These are phyloP conservation scores for Diversispora eburnea DNA, from an alignment of 192 early-diverging fungal genomes.

Conservation along the genomic window DNA sequence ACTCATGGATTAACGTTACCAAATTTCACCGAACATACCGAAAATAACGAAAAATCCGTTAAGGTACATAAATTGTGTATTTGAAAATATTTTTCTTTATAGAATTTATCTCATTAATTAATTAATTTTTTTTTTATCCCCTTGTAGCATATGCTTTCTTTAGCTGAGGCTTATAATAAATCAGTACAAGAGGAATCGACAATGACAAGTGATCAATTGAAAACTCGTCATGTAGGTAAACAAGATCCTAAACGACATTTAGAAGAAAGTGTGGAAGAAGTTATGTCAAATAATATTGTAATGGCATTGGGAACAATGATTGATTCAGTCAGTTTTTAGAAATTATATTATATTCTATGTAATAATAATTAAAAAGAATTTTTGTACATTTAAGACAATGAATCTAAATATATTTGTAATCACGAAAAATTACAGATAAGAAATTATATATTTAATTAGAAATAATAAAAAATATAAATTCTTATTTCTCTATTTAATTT, in stretches of 20 bases:
- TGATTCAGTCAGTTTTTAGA: conserved; percentile 62
- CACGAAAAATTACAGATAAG: no score
- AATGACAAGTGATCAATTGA: conserved; percentile 89
- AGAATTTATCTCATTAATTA: no score
- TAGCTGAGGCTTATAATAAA: conserved; percentile 96
- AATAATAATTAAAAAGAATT: no score
- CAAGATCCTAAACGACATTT: conserved; percentile 99
- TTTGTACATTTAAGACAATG: no score
- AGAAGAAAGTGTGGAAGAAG: conserved; percentile 85
- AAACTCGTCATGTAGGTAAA: conserved; percentile 99
- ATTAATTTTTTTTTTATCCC: not conserved
- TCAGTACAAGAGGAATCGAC: conserved; percentile 96
- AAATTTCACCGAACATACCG: conserved; percentile 80
- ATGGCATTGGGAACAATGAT: conserved; percentile 91
- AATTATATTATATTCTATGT: no score
- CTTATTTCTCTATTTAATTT: no score
- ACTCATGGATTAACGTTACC: conserved; percentile 84
- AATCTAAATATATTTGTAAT: no score
- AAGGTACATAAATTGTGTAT: conserved; percentile 52
- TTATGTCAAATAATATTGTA: conserved; percentile 96
- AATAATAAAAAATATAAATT: no score
- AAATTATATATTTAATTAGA: no score
- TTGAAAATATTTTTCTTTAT: not conserved
- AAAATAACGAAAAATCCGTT: conserved; percentile 79
- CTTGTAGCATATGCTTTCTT: conserved; percentile 73